These are phyloP conservation scores for Pythium aquatile DNA, from an alignment of 352 stramenopile genomes.

Conservation along the genomic window DNA sequence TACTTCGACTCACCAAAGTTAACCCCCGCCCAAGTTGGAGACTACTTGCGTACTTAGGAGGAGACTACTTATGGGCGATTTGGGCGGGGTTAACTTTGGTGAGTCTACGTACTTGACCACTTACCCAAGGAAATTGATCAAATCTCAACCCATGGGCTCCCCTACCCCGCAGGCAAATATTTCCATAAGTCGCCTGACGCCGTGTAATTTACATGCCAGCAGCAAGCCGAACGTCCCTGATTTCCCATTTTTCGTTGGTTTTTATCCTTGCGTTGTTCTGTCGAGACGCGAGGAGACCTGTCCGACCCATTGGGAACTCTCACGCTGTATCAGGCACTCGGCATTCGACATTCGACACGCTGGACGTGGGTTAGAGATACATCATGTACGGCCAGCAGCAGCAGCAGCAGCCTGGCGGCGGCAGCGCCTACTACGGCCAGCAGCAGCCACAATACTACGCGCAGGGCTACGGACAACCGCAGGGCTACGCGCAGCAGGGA, in stretches of 20 bases:
- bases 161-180: background rate
- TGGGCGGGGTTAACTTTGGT: background rate
- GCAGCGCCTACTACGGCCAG: constrained; percentile 34
- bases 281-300: background rate
- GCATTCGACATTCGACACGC: background rate
- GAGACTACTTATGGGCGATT: background rate
- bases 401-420: constrained; percentile 1
- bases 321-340: background rate
- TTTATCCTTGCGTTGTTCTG: background rate
- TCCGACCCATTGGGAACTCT: background rate
- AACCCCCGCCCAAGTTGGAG: background rate
- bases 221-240: background rate
- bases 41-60: background rate
- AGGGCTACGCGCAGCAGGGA: constrained; percentile 20
- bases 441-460: constrained; percentile 29
- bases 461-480: constrained; percentile 29
- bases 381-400: background rate
- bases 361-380: background rate
- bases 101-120: background rate
- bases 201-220: background rate
- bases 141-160: background rate
- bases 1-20: constrained; percentile 4
- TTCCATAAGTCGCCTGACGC: background rate
- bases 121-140: background rate
- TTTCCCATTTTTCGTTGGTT: background rate